Percentiles rank a stretch among this genome's conserved stretches.
These are phyloP conservation scores for Paramecium pentaurelia DNA, from an alignment of 73 alveolate genomes.

Conservation along the genomic window DNA sequence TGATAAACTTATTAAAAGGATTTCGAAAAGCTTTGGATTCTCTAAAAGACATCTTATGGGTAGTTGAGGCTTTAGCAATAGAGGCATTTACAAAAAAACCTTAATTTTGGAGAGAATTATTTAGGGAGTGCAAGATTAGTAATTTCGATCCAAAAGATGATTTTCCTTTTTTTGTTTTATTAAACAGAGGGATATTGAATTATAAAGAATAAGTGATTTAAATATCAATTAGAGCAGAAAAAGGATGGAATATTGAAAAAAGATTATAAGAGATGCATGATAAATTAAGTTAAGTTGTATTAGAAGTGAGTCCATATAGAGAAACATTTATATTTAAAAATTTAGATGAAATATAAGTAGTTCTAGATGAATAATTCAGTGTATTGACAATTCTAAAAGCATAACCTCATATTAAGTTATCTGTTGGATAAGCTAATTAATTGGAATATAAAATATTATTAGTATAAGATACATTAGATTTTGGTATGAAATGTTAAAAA, in stretches of 20 bases:
- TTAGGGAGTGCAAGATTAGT: constrained; percentile 7
- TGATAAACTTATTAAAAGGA: neutral
- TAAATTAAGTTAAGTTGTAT: neutral
- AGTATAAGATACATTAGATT: constrained; percentile 27
- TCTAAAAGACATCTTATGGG: neutral
- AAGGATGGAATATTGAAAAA: constrained; percentile 49
- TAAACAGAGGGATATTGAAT: constrained; percentile 19
- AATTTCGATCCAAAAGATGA: constrained; percentile 36
- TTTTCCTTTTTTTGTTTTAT: neutral
- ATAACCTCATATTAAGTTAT: constrained; percentile 22
- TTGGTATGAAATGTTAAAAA: constrained; percentile 33
- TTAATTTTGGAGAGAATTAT: constrained; percentile 31
- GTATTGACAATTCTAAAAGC: constrained; percentile 33
- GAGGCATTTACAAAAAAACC: constrained; percentile 47
- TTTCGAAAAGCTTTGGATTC: constrained; percentile 3
- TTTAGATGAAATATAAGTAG: neutral
- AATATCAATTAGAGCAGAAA: constrained; percentile 7
- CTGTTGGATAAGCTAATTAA: constrained; percentile 17
- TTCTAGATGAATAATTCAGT: constrained; percentile 33
- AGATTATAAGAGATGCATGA: constrained; percentile 39
- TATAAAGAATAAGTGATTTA: neutral
- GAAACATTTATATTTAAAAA: constrained; percentile 6
- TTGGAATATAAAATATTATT: constrained; percentile 40
- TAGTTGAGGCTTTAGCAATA: constrained; percentile 15
- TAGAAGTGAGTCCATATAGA: neutral